Evolutionary conservation across 352 stramenopile genomes (phyloP), one percentile per base, ranked within the genome.

Genomic region (Globisporangium mamillatum): DNA sequence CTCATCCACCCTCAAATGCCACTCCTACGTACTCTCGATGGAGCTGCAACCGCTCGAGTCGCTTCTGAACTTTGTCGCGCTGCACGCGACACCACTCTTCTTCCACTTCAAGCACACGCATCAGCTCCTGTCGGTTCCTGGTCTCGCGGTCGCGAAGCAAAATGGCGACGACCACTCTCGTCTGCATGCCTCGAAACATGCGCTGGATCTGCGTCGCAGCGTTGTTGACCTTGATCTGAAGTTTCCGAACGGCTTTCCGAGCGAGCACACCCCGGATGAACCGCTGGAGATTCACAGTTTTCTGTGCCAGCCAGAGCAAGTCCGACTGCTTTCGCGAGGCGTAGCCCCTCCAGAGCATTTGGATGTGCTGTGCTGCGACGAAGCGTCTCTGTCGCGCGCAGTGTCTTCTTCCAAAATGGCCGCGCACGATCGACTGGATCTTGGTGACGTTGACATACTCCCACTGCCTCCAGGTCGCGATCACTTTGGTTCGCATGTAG

Each of bases 71-170:
- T 32, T 90, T 90, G 59, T 91, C 81, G 3, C 84, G 72, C 22
- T 94, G 82, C 5, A 69, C 60, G 7, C 72, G 76, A 67, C 89
- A 68, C 86, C 86, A 94, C 32, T 86, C 78, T 59, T 90, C 80
- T 69, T 94, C 86, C 9, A 72, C 74, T 22, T 94, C 86, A 14
- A 94, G 71, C 6, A 92, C 66, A 3, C 68, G 70, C 84, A 94
- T 92, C 12, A 80, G 79, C n/a, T 93, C 81, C 16, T 82, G 70
- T 14, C 86, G 81, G 58, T 91, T 90, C 10, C 6, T 12, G 0
- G 81, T 92, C 71, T 94, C 84, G 32, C 86, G 75, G 8, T 91
- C 75, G 0, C 78, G 74, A 1, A 94, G 53, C 1, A 92, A 75
- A 5, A 3, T 36, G 25, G 74, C 70, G 4, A 92, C 68, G 4